phyloP scores from a whole-genome alignment of 805 yeast species.

The Citeromyces nyonsensis region DNA sequence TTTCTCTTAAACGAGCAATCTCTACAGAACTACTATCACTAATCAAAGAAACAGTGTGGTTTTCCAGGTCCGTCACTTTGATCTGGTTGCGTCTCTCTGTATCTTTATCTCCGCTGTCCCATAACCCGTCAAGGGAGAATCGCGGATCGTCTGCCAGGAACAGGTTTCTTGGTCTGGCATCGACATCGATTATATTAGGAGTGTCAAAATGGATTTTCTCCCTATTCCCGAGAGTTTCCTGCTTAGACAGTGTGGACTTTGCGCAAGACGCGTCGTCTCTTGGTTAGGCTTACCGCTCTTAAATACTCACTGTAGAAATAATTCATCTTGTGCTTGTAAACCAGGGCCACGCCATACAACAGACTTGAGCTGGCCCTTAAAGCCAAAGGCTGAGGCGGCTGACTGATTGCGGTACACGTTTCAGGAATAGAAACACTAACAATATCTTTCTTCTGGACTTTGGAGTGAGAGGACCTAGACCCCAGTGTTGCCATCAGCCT shows the following conservation, averaged over 20 bases:
- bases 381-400: slow-evolving; percentile 7
- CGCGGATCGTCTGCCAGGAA: slow-evolving; percentile 20
- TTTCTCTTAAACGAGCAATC: too few species aligned
- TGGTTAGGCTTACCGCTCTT: neutral
- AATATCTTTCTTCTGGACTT: slow-evolving; percentile 15
- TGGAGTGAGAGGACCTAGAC: slow-evolving; percentile 8
- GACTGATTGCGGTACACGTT: slow-evolving; percentile 17
- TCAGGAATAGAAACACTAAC: slow-evolving; percentile 22
- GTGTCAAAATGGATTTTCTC: slow-evolving; percentile 1
- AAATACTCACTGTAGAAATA: slow-evolving; percentile 18
- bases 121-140: slow-evolving; percentile 12
- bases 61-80: too few species aligned
- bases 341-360: slow-evolving; percentile 30
- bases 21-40: too few species aligned
- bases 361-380: slow-evolving; percentile 24
- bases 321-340: slow-evolving; percentile 31
- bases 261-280: slow-evolving; percentile 3
- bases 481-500: slow-evolving; percentile 16
- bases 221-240: too few species aligned
- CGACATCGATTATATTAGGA: neutral
- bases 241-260: slow-evolving; percentile 3
- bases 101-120: neutral
- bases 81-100: too few species aligned
- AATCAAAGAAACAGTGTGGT: too few species aligned
- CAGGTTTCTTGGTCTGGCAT: neutral